phyloP scores from a whole-genome alignment of 176 grass and related monocot genomes.

The Stipa capillata region DNA sequence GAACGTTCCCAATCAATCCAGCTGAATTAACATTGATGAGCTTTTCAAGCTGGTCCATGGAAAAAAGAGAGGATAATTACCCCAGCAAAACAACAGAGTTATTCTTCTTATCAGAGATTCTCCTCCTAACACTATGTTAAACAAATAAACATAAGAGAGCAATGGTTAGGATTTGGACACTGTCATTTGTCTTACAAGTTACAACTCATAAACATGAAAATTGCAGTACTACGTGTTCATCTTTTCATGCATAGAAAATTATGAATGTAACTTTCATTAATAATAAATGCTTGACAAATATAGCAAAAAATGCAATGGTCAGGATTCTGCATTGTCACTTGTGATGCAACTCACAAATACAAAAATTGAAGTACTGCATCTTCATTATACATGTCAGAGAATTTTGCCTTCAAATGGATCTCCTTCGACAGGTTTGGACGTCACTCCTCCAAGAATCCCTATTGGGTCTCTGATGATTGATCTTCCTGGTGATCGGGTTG shows the following conservation, averaged over 20 bases:
- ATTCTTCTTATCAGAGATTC: not conserved
- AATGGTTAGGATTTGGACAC: not conserved
- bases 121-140: not conserved
- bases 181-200: not conserved
- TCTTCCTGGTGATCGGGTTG: too few species aligned
- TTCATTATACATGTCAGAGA: slow-evolving; percentile 8
- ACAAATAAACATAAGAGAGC: not conserved
- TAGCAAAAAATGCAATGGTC: not conserved
- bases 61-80: slow-evolving; percentile 4
- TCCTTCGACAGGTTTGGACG: too few species aligned
- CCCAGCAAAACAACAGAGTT: not conserved
- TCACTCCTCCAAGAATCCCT: too few species aligned
- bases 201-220: not conserved
- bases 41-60: slow-evolving; percentile 55
- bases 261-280: too few species aligned
- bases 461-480: too few species aligned
- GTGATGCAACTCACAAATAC: not conserved
- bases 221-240: not conserved
- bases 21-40: slow-evolving; percentile 40
- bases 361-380: not conserved
- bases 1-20: slow-evolving; percentile 73
- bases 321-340: not conserved
- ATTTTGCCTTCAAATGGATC: too few species aligned
- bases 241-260: not conserved
- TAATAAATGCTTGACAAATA: not conserved